These are phyloP conservation scores for Colletotrichum truncatum DNA, from an alignment of 2,329 filamentous ascomycete species.

Conservation along the genomic window DNA sequence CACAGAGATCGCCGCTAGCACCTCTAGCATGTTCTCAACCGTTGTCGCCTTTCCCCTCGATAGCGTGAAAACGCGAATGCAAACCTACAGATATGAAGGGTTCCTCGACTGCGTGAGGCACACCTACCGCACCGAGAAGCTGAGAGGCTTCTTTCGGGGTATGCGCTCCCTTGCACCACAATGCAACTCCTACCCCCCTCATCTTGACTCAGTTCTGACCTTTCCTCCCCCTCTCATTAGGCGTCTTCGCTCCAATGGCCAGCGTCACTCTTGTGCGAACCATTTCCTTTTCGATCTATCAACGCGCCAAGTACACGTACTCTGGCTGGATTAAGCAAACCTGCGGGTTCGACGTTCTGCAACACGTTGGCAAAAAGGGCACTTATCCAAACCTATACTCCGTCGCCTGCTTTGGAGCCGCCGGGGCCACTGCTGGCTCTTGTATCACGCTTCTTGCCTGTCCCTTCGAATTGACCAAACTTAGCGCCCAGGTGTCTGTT, in stretches of 20 bases:
- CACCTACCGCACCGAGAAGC: conserved; percentile 79
- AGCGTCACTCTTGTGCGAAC: conserved; percentile 82
- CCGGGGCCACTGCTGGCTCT: conserved; percentile 82
- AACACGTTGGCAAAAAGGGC: conserved; percentile 75
- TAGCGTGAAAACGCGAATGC: conserved; percentile 90
- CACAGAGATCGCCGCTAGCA: conserved; percentile 81
- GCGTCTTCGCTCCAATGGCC: conserved; percentile 81
- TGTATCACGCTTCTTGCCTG: conserved; percentile 84
- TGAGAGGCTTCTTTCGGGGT: conserved; percentile 85
- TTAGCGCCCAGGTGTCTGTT: conserved; percentile 86
- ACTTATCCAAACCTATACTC: conserved; percentile 79
- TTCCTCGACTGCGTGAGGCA: conserved; percentile 79
- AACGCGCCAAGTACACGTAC: conserved; percentile 77
- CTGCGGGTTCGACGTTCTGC: conserved; percentile 74
- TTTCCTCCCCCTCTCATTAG: conserved; percentile 47
- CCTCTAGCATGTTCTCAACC: conserved; percentile 81
- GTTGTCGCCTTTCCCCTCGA: conserved; percentile 86
- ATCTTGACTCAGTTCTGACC: conserved; percentile 11
- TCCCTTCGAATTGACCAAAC: conserved; percentile 89
- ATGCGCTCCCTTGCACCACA: conserved; percentile 31
- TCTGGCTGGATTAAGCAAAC: conserved; percentile 76
- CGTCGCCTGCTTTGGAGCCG: conserved; percentile 78
- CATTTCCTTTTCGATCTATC: conserved; percentile 83
- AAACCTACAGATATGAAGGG: conserved; percentile 82
- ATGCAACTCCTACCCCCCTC: conserved; percentile 13